These are phyloP conservation scores for Pseudocercospora fijiensis DNA, from an alignment of 2,329 filamentous ascomycete species.

Conservation along the genomic window DNA sequence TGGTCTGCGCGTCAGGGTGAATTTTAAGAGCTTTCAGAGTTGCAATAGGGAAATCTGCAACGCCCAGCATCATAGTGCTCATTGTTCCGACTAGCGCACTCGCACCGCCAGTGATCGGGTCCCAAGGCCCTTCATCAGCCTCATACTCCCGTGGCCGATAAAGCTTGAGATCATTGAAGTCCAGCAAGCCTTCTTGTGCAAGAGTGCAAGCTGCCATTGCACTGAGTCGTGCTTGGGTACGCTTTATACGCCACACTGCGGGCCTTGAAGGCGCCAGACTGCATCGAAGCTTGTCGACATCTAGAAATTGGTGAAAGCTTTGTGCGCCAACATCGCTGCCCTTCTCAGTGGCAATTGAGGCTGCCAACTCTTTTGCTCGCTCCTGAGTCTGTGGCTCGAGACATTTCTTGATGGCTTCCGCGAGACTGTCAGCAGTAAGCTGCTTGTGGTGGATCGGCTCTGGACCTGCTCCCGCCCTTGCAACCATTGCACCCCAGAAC, in stretches of 20 bases:
- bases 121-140: slow-evolving; percentile 73
- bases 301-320: slow-evolving; percentile 53
- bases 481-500: slow-evolving; percentile 57
- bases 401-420: slow-evolving; percentile 48
- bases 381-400: slow-evolving; percentile 41
- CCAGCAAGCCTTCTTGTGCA: slow-evolving; percentile 62
- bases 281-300: slow-evolving; percentile 67
- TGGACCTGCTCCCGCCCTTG: slow-evolving; percentile 51
- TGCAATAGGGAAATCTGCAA: slow-evolving; percentile 68
- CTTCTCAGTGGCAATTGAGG: slow-evolving; percentile 45
- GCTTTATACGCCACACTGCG: slow-evolving; percentile 73
- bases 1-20: slow-evolving; percentile 38
- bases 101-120: slow-evolving; percentile 75
- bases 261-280: slow-evolving; percentile 64
- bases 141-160: slow-evolving; percentile 66
- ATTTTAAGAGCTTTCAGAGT: slow-evolving; percentile 52
- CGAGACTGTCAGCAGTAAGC: slow-evolving; percentile 47
- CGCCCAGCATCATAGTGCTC: slow-evolving; percentile 74
- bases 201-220: slow-evolving; percentile 70
- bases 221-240: slow-evolving; percentile 66
- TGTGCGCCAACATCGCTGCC: slow-evolving; percentile 46
- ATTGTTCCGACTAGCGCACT: slow-evolving; percentile 80
- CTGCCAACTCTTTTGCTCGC: slow-evolving; percentile 42
- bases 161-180: slow-evolving; percentile 71
- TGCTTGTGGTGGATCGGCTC: slow-evolving; percentile 49